Evolutionary conservation across 371 early-diverging fungal genomes (phyloP).

Genomic region (Syncephalastrum sp.): DNA sequence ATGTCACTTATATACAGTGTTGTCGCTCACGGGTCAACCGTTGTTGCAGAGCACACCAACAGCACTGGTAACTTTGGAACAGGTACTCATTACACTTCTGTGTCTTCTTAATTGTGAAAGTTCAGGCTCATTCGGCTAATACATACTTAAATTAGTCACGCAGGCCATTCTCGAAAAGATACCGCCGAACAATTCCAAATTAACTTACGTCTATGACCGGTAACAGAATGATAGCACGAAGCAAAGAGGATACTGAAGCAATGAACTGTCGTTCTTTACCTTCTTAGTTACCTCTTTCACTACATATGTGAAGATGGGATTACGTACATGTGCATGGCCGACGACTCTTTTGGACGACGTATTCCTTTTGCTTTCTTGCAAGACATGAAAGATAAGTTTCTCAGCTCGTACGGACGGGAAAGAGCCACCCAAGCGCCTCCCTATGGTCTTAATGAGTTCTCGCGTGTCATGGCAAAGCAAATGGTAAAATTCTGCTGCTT

Average conservation of each 20-base stretch:
- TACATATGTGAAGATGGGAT: constrained; percentile 80
- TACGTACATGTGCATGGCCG: constrained; percentile 89
- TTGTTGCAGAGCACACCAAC: constrained; percentile 78
- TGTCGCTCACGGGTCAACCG: constrained; percentile 68
- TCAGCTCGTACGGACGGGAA: constrained; percentile 57
- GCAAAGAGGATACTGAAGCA: no score
- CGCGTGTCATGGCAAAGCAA: constrained; percentile 72
- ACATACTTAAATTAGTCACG: constrained; percentile 51
- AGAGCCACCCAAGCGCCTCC: constrained; percentile 62
- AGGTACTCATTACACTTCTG: constrained; percentile 23
- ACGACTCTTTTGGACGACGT: constrained; percentile 84
- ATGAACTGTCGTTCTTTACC: background rate
- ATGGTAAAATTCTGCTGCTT: constrained; percentile 58
- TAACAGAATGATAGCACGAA: constrained; percentile 20
- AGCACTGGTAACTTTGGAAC: constrained; percentile 74
- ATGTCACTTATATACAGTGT: constrained; percentile 78
- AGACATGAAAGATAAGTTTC: constrained; percentile 73
- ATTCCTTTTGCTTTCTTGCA: constrained; percentile 90
- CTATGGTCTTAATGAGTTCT: constrained; percentile 83
- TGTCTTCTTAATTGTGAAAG: no score
- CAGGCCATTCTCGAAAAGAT: constrained; percentile 90
- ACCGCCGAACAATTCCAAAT: constrained; percentile 84
- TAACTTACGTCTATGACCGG: constrained; percentile 91
- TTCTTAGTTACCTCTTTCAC: constrained; percentile 84
- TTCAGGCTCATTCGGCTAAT: background rate